Evolutionary conservation across 176 grass and related monocot genomes (phyloP).

Genomic region (Aegilops bicornis): DNA sequence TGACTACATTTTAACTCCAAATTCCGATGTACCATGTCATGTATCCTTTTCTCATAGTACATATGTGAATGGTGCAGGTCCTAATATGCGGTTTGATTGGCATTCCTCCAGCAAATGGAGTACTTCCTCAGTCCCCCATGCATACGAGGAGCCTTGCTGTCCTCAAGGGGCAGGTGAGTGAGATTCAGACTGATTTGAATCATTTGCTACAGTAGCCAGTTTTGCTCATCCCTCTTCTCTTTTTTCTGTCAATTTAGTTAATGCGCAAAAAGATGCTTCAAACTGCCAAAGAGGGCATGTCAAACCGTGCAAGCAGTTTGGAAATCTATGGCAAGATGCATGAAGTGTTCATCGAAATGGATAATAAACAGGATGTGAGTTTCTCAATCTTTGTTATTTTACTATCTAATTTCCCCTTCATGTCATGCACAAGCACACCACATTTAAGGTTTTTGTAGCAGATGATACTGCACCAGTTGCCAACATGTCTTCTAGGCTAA

Average conservation of each 20-base stretch:
- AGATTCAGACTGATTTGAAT: constrained; percentile 11
- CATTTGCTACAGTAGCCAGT: not conserved
- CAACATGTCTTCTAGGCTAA: not conserved
- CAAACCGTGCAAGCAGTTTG: constrained; percentile 46
- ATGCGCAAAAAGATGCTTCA: constrained; percentile 79
- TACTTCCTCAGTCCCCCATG: constrained; percentile 97
- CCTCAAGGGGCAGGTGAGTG: constrained; percentile 81
- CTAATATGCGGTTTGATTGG: constrained; percentile 82
- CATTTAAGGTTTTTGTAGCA: not conserved
- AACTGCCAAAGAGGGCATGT: constrained; percentile 67
- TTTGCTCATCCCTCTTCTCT: constrained; percentile 1
- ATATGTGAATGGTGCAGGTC: constrained; percentile 52
- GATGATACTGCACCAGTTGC: no score
- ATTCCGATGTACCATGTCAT: not conserved
- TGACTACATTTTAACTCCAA: not conserved
- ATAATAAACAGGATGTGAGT: constrained; percentile 41
- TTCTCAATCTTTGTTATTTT: not conserved
- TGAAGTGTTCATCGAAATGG: constrained; percentile 73
- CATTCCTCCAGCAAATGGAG: constrained; percentile 93
- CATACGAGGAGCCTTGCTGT: constrained; percentile 88
- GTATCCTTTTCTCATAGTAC: constrained; percentile 29
- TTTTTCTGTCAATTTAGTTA: constrained; percentile 42
- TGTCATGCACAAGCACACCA: not conserved
- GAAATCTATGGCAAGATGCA: constrained; percentile 97
- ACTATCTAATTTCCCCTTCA: not conserved